Conservation (phyloP, 1,284 basidiomycete genomes). For the Fistulinella cinereoalba region DNA sequence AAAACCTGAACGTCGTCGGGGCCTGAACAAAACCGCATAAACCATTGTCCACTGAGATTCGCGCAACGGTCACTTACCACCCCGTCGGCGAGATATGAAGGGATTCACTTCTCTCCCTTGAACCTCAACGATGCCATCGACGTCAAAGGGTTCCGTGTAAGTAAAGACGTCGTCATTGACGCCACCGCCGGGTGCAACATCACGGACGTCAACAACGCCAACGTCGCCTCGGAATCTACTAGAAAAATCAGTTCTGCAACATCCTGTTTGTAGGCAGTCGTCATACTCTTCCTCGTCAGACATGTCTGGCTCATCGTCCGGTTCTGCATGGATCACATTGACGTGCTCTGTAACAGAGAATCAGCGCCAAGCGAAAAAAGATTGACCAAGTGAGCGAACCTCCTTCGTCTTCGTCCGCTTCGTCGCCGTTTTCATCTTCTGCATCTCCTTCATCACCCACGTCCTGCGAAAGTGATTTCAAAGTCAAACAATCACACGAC, state of each 20-base stretch:
- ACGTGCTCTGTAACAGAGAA: constrained; percentile 24
- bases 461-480: constrained; percentile 43
- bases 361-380: constrained; percentile 10
- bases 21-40: constrained; percentile 24
- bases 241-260: constrained; percentile 14
- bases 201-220: constrained; percentile 44
- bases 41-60: constrained; percentile 1
- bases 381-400: constrained; percentile 28
- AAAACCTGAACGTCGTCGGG: constrained; percentile 62
- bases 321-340: constrained; percentile 50
- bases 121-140: constrained; percentile 33
- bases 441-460: constrained; percentile 58
- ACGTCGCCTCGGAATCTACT: constrained; percentile 50
- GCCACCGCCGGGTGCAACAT: constrained; percentile 34
- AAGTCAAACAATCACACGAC: constrained; percentile 3
- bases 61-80: constrained; percentile 37
- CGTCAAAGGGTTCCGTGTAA: constrained; percentile 48
- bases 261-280: neutral
- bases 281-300: constrained; percentile 71
- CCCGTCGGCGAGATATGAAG: constrained; percentile 53
- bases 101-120: constrained; percentile 44
- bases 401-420: constrained; percentile 44
- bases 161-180: constrained; percentile 51
- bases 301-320: constrained; percentile 60
- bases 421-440: constrained; percentile 44